Base-by-base conservation (phyloP, 2,329 filamentous ascomycete genomes). In the Stemphylium beticola region DNA sequence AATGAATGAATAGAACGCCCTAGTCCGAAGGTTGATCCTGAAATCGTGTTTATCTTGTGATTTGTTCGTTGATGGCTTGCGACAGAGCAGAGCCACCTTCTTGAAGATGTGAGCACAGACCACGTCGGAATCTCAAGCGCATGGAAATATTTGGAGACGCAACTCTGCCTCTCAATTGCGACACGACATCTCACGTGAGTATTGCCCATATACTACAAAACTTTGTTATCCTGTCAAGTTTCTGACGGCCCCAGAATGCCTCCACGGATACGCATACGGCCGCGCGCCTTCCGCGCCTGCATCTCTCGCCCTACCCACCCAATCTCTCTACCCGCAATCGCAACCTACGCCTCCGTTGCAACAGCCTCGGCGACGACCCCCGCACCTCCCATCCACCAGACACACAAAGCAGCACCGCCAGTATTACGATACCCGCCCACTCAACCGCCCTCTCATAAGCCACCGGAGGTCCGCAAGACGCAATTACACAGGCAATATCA, bases 401-500 rank as follows among this genome's bases (percentile, higher is more conserved):
- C 79, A 57, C 74, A 75, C 40, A 70, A 69, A 49, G 77, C 79
- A 1, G 65, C 71, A 49, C 69, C 77, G 6, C 77, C 81, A 29
- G 77, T 85, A 18, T 71, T 79, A 29, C 78, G 79, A 67, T 83
- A 81, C 64, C 82, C 84, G 47, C 72, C 87, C 0, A 89, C 87
- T 1, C 92, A 97, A 76, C 93, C 93, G 2, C 92, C 91, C 4
- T 96, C 91, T 49, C 89, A 96, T 74, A 91, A 93, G 73, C 89
- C 88, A 17, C 85, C 93, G 41, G 90, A 96, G 73, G 89, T 89
- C 69, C 89, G 93, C 74, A 96, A 98, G 79, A 89, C 92, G 14
- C 95, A 99, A 77, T 83, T 98, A 17, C 85, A 89, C 63, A 87
- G 93, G 53, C 87, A 90, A 67, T 97, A 97, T 78, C 91, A 93